Base-by-base conservation (phyloP, 805 yeast genomes). In the Wickerhamiella sorbophila region DNA sequence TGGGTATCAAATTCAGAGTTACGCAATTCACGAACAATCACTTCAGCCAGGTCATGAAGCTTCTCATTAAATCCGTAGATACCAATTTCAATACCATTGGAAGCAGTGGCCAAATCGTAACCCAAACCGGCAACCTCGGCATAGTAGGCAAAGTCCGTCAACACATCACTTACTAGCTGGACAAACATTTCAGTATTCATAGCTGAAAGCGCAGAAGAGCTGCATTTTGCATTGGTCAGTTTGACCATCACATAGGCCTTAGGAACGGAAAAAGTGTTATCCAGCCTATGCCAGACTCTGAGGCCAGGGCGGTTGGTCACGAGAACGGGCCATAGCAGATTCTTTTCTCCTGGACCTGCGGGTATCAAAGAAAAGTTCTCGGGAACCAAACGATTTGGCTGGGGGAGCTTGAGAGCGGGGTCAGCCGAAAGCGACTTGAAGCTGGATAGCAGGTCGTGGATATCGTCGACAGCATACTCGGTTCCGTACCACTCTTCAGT, bases 401-500 rank as follows among this genome's bases (percentile, higher is more conserved):
- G 63, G 2, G 96, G 95, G 44, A 82, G 64, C 44, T 69, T 74
- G 27, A 82, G 61, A 17, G 60, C 57, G 0, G 51, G 37, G 33
- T 59, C 53, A 15, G 55, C 46, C 43, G 17, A 29, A n/a, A 43
- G 31, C 9, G 32, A 33, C 9, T 4, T 21, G 20, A 36, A 15
- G 19, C 29, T 9, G 35, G 56, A 46, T 37, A 75, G 54, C 32
- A 49, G 53, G 8, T 55, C 38, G 2, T 74, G 63, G 18, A 83
- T 53, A 14, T 65, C 62, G 9, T 61, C 65, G 34, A 70, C 57
- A 2, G 71, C 61, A 56, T 85, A 83, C 50, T 81, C 80, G 0
- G 96, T 85, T 3, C 94, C 95, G 56, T 91, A 88, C 95, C 95
- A 88, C 53, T 74, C 68, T 57, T 88, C 98, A 17, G 55, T 65